These are phyloP conservation scores for Puccinia polysora DNA, from an alignment of 1,284 basidiomycete genomes.

Conservation along the genomic window DNA sequence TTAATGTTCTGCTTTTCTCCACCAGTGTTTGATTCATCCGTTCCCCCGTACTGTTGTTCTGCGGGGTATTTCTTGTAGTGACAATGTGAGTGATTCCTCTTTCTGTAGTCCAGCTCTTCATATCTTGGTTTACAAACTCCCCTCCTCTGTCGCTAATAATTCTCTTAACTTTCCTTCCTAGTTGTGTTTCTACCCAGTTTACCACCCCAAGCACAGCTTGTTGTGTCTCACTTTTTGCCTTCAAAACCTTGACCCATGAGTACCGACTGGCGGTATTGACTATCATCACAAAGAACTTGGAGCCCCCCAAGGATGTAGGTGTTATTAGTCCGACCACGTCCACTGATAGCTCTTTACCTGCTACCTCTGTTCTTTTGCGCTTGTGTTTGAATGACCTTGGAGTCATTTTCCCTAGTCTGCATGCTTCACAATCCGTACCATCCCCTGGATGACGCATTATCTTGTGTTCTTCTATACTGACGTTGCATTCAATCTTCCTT, in stretches of 20 bases:
- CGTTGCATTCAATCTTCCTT: neutral
- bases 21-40: neutral
- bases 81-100: slow-evolving; percentile 6
- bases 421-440: slow-evolving; percentile 1
- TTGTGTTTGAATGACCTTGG: neutral
- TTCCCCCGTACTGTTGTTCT: slow-evolving; percentile 9
- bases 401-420: slow-evolving; percentile 4
- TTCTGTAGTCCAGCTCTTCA: neutral
- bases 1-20: neutral
- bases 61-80: slow-evolving; percentile 10
- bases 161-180: neutral
- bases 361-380: neutral
- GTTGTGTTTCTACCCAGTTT: neutral
- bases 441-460: neutral
- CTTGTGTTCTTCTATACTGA: neutral
- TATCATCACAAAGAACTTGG: neutral
- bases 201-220: neutral
- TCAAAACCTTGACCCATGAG: neutral
- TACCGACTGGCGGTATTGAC: neutral
- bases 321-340: slow-evolving; percentile 15
- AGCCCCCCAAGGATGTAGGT: slow-evolving; percentile 3
- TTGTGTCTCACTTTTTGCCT: neutral
- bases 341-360: neutral
- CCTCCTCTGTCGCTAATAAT: slow-evolving; percentile 11
- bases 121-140: slow-evolving; percentile 7